Evolutionary conservation across 176 grass and related monocot genomes (phyloP).

Genomic region (Saccharum spontaneum): DNA sequence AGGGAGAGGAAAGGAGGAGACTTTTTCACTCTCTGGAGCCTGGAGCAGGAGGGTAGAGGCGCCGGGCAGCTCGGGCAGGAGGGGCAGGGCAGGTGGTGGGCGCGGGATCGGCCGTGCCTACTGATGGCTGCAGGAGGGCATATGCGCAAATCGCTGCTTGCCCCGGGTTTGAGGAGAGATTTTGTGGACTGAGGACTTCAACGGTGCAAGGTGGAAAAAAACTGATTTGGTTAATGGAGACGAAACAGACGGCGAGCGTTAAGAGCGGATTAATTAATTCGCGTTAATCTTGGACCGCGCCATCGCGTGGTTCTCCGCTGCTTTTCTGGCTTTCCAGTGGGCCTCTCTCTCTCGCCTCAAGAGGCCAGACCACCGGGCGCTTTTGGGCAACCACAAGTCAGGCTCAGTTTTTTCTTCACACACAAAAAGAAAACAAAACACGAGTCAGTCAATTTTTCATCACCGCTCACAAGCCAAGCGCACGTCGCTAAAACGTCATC

Average conservation of each 20-base stretch:
- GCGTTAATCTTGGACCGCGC: neutral
- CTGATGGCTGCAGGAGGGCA: slow-evolving; percentile 21
- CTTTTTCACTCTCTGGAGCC: slow-evolving; percentile 26
- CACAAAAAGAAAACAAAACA: neutral
- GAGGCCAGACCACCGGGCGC: neutral
- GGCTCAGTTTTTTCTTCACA: neutral
- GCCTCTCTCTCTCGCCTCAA: neutral
- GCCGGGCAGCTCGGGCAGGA: slow-evolving; percentile 58
- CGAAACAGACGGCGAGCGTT: slow-evolving; percentile 3
- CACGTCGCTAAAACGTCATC: slow-evolving; percentile 22
- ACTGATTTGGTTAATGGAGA: neutral
- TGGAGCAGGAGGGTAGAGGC: slow-evolving; percentile 11
- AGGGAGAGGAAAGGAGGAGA: slow-evolving; percentile 26
- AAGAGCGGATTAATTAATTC: neutral
- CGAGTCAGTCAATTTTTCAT: neutral
- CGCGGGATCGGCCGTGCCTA: slow-evolving; percentile 28
- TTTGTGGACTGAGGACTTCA: neutral
- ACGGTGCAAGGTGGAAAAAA: neutral
- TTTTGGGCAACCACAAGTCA: neutral
- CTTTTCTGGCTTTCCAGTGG: neutral
- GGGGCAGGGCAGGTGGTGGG: slow-evolving; percentile 57
- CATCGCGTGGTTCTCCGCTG: neutral
- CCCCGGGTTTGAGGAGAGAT: neutral
- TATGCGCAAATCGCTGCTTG: neutral
- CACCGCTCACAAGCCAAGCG: neutral